Percentiles rank a stretch among this genome's conserved stretches.
These are phyloP conservation scores for Glebionis coronaria DNA, from an alignment of 129 eudicot species.

Conservation along the genomic window DNA sequence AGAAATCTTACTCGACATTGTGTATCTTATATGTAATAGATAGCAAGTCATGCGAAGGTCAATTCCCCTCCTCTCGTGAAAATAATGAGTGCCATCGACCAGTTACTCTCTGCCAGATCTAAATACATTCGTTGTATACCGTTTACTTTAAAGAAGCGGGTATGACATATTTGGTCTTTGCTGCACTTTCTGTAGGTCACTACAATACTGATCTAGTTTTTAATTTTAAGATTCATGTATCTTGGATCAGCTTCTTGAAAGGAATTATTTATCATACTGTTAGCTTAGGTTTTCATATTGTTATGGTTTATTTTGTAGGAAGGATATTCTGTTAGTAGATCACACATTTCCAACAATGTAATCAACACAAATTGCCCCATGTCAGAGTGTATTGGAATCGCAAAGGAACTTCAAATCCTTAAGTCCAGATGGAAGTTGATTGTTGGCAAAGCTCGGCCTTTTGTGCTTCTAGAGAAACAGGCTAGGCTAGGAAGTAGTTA, in stretches of 20 bases:
- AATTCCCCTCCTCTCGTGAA: constrained; percentile 59
- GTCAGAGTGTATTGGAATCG: constrained; percentile 66
- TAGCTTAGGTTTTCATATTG: neutral
- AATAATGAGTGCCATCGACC: constrained; percentile 48
- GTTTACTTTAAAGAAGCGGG: neutral
- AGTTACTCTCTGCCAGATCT: constrained; percentile 39
- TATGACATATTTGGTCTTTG: neutral
- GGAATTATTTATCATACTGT: neutral
- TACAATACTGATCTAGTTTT: too few relatives aligned
- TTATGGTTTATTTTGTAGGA: constrained; percentile 38
- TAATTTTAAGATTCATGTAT: too few relatives aligned
- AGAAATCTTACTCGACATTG: neutral
- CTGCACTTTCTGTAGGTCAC: neutral
- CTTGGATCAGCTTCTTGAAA: neutral
- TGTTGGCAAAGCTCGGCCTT: neutral
- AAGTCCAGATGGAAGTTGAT: neutral
- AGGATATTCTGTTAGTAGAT: constrained; percentile 70
- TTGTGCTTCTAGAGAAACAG: too few relatives aligned
- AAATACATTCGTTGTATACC: neutral
- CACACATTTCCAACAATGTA: constrained; percentile 79
- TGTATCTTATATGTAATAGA: constrained; percentile 34
- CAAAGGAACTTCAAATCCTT: constrained; percentile 46
- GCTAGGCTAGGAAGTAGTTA: neutral
- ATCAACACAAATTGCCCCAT: constrained; percentile 93
- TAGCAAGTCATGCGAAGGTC: constrained; percentile 80